A percentile compares a stretch with the other conserved stretches of the same genome.
These are phyloP conservation scores for Aspergillus mulundensis DNA, from an alignment of 495 filamentous ascomycete genomes.

Conservation along the genomic window DNA sequence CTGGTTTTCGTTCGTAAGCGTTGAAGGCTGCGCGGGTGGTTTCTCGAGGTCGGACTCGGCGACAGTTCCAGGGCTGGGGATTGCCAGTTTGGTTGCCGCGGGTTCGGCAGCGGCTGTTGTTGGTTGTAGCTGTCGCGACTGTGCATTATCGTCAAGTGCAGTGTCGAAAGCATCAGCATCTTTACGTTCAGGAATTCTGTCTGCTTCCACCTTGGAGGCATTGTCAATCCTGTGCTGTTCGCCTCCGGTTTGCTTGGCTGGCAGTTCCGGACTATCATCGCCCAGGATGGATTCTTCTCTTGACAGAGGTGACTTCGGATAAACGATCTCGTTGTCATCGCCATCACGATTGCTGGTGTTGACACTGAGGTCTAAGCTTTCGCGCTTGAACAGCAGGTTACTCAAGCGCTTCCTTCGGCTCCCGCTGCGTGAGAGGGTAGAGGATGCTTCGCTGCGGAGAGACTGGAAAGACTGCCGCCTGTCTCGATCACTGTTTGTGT, in stretches of 20 bases:
- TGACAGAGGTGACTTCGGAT: conserved; percentile 37
- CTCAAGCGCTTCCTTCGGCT: conserved; percentile 46
- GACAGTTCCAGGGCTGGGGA: background rate
- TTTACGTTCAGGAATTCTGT: background rate
- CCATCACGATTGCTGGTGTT: conserved; percentile 11
- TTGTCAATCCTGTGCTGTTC: background rate
- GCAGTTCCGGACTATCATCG: conserved; percentile 5
- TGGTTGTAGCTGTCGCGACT: background rate
- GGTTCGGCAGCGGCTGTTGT: background rate
- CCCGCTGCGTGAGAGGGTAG: conserved; percentile 33
- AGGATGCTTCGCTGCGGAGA: conserved; percentile 27
- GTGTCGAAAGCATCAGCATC: background rate
- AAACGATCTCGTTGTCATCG: conserved; percentile 22
- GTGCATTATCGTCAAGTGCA: background rate
- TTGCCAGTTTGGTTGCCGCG: background rate
- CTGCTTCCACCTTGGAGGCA: background rate
- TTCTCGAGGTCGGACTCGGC: background rate
- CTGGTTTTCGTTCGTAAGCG: background rate
- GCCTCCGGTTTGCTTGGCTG: background rate
- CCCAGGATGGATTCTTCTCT: conserved; percentile 24
- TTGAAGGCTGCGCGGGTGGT: background rate
- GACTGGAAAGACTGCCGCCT: conserved; percentile 32
- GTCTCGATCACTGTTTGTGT: conserved; percentile 27
- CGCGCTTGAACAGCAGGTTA: conserved; percentile 38
- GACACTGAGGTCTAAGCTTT: conserved; percentile 33